These are phyloP conservation scores for Capronia coronata DNA, from an alignment of 2,329 filamentous ascomycete genomes.

Conservation along the genomic window DNA sequence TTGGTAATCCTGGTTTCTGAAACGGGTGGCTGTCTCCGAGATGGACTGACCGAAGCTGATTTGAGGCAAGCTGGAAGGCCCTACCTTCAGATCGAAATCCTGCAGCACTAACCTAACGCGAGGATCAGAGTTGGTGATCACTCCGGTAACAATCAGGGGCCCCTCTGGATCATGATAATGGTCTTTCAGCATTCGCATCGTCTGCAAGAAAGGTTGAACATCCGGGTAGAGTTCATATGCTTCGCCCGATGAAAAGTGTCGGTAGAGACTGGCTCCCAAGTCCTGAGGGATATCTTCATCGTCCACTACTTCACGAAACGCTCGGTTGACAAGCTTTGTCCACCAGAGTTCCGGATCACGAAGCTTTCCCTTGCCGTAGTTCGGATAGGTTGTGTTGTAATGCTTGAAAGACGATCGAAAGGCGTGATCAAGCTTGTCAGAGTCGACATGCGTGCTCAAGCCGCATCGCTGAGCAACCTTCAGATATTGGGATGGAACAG, in stretches of 20 bases:
- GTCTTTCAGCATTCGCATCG: slow-evolving; percentile 29
- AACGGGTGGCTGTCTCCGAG: neutral
- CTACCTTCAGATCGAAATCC: slow-evolving; percentile 37
- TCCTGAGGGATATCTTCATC: slow-evolving; percentile 31
- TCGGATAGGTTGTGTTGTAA: slow-evolving; percentile 34
- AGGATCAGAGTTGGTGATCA: slow-evolving; percentile 45
- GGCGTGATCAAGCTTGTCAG: slow-evolving; percentile 29
- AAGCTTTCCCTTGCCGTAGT: slow-evolving; percentile 40
- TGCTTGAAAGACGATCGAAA: slow-evolving; percentile 36
- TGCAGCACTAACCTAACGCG: slow-evolving; percentile 37
- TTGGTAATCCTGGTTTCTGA: neutral
- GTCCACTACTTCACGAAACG: slow-evolving; percentile 31
- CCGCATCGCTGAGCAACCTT: slow-evolving; percentile 35
- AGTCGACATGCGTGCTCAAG: slow-evolving; percentile 26
- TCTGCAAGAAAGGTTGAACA: slow-evolving; percentile 35
- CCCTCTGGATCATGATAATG: slow-evolving; percentile 8
- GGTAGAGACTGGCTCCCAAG: slow-evolving; percentile 34
- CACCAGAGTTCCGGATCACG: slow-evolving; percentile 40
- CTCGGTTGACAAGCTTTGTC: slow-evolving; percentile 38
- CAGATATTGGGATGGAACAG: slow-evolving; percentile 39
- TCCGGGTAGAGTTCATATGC: slow-evolving; percentile 40
- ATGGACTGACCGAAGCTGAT: neutral
- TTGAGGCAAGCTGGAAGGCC: slow-evolving; percentile 31
- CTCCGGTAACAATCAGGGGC: slow-evolving; percentile 37
- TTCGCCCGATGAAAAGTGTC: slow-evolving; percentile 36